Evolutionary conservation across 495 filamentous ascomycete species (phyloP), one percentile per base, ranked within the genome.

Genomic region (Penicillium subrubescens): DNA sequence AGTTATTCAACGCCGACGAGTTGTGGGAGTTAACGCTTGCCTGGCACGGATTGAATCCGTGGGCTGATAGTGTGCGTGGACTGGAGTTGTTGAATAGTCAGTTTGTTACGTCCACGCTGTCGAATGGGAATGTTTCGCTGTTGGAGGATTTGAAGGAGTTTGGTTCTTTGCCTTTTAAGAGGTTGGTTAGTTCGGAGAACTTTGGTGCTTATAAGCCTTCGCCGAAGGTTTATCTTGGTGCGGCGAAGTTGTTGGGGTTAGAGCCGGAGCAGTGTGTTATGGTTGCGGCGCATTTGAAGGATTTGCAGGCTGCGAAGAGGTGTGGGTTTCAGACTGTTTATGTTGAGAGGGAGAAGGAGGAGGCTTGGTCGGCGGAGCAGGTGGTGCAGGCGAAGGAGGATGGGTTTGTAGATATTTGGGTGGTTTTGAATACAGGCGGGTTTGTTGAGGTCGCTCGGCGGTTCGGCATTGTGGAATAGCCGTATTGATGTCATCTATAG

Each of bases 161-260:
- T 67, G 89, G 82, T 4, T 70, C 77, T 19, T 79, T 94, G 51
- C 83, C 84, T 2, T 94, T 91, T 67, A 80, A 79, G 35, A 78
- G 81, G 55, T 68, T 94, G 58, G 77, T 85, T 52, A 89, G 86
- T 21, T 84, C 87, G 1, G 91, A 89, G 74, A 80, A 89, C 63
- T 94, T 92, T 69, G 78, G 81, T n/a, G 88, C 87, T 8, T 94
- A 94, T 71, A 96, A 95, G 73, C 92, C 92, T 8, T 83, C 85
- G 64, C 83, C 87, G 17, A 77, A 74, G 44, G 87, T 90, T 7
- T 94, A 93, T 72, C 75, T 80, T 0, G 91, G 90, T 0, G 91
- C 90, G 2, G 90, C 83, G 15, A 68, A 77, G 48, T 75, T 77
- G 48, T 74, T 93, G 50, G 87, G 84, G 0, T 57, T 89, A 48